Conservation (phyloP, 2,329 filamentous ascomycete species). For the Monilinia fructigena region DNA sequence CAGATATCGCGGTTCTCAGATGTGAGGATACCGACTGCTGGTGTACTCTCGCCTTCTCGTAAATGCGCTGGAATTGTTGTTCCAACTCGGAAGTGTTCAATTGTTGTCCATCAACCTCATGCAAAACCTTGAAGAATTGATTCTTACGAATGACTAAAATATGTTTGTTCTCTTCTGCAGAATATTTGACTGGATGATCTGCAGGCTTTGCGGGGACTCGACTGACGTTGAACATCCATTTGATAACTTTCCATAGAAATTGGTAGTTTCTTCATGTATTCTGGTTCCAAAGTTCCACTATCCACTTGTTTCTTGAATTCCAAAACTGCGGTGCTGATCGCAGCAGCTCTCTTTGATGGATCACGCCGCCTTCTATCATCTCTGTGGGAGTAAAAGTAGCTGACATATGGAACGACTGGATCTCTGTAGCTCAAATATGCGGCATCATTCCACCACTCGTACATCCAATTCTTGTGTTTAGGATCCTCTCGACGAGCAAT, state of each 20-base stretch:
- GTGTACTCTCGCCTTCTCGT: slow-evolving; percentile 71
- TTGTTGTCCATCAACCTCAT: slow-evolving; percentile 78
- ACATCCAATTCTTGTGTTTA: slow-evolving; percentile 86
- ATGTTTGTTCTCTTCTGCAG: slow-evolving; percentile 73
- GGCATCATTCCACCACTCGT: slow-evolving; percentile 96
- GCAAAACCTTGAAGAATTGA: slow-evolving; percentile 89
- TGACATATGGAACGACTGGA: slow-evolving; percentile 95
- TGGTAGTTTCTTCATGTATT: slow-evolving; percentile 97
- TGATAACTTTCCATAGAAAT: slow-evolving; percentile 98
- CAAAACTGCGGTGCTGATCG: slow-evolving; percentile 78
- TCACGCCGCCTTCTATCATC: slow-evolving; percentile 87
- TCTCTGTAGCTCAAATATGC: slow-evolving; percentile 94
- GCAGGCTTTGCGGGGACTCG: slow-evolving; percentile 79
- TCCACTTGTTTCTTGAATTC: slow-evolving; percentile 97
- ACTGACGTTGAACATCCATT: slow-evolving; percentile 96
- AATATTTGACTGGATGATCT: slow-evolving; percentile 82
- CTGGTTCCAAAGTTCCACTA: slow-evolving; percentile 77
- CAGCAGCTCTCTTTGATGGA: slow-evolving; percentile 88
- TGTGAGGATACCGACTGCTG: slow-evolving; percentile 81
- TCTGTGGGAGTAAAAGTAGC: slow-evolving; percentile 98
- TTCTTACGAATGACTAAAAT: slow-evolving; percentile 92
- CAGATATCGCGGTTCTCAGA: slow-evolving; percentile 92
- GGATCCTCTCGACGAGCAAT: slow-evolving; percentile 76
- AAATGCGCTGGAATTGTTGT: slow-evolving; percentile 81
- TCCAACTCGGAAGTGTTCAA: slow-evolving; percentile 89